phyloP scores from a whole-genome alignment of 2,329 filamentous ascomycete species.

The Hypoxylon sp. region DNA sequence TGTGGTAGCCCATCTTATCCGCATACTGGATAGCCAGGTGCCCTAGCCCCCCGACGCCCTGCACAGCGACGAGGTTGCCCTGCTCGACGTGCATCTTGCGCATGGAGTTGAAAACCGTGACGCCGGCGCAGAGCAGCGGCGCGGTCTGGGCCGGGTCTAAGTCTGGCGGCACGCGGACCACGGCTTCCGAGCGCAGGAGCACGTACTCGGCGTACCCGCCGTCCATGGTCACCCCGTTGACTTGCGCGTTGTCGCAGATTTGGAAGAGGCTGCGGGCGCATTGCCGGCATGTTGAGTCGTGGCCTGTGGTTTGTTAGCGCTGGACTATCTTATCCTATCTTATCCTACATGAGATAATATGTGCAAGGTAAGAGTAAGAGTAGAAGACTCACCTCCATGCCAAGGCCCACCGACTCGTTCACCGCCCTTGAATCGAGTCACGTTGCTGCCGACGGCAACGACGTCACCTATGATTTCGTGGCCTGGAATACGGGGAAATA shows the following conservation, averaged over 20 bases:
- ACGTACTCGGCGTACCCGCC: slow-evolving; percentile 79
- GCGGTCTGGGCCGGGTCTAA: slow-evolving; percentile 68
- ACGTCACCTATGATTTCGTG: slow-evolving; percentile 81
- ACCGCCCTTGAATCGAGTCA: slow-evolving; percentile 72
- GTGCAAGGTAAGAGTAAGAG: neutral
- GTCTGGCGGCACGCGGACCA: slow-evolving; percentile 67
- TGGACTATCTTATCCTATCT: neutral
- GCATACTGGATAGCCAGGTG: slow-evolving; percentile 85
- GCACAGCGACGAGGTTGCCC: slow-evolving; percentile 69
- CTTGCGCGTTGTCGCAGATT: slow-evolving; percentile 72
- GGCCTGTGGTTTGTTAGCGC: slow-evolving; percentile 59
- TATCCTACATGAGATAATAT: neutral
- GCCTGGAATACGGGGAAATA: slow-evolving; percentile 75
- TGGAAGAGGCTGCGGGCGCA: slow-evolving; percentile 77
- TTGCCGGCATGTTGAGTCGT: slow-evolving; percentile 71
- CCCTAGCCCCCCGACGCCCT: slow-evolving; percentile 82
- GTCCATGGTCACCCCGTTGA: slow-evolving; percentile 77
- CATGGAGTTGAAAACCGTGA: slow-evolving; percentile 74
- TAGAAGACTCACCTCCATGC: slow-evolving; percentile 69
- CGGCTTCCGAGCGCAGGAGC: slow-evolving; percentile 71
- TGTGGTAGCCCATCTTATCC: slow-evolving; percentile 80
- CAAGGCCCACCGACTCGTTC: slow-evolving; percentile 77
- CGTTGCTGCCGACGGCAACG: slow-evolving; percentile 70
- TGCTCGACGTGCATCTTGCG: slow-evolving; percentile 68
- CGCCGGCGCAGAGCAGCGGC: slow-evolving; percentile 74